Evolutionary conservation across 345 rosid species (phyloP), one percentile per base, ranked within the genome.

Genomic region (Syzygium grande): DNA sequence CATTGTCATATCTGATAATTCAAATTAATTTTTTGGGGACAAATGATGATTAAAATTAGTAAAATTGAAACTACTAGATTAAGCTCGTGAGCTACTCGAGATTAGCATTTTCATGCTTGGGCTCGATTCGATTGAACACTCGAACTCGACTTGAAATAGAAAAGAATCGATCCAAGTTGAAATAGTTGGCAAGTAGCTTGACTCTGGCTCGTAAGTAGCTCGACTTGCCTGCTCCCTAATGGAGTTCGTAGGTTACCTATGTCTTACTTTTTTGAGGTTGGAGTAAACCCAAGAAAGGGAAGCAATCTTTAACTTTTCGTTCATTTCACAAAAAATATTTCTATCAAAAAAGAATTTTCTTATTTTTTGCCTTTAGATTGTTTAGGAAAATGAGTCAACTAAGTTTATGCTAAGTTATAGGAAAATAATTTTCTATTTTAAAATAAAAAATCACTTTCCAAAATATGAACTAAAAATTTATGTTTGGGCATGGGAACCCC

Each of bases 361-460:
- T 8, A n/a, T 61, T n/a, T n/a, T 16, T 9, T 0, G 4, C 34
- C 14, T n/a, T 61, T 59, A 14, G 30, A 59, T 59, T 27, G 13
- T 59, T 59, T 12, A 27, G 0, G 6, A 59, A 59, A 59, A 27
- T 11, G 3, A 59, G 17, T 59, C 34, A 0, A 27, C 4, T 0
- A 27, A 59, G 12, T 7, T 7, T 59, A 27, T 27, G n/a, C 4
- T 15, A 27, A 59, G 27, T 27, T 27, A 27, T 7, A 59, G 12
- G 8, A 27, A 27, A 12, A 59, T 59, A 59, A 59, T 11, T 59
- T 59, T 11, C 1, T 5, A 27, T 27, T 59, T 27, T 27, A 27
- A 59, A 59, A 27, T 27, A 27, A 59, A 27, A 59, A 5, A 1
- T 27, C 68, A 59, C 7, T 59, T 54, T 27, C 3, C 8, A 27